These are phyloP conservation scores for Kodamaea arcana DNA, from an alignment of 1,139 yeast genomes.

Conservation along the genomic window DNA sequence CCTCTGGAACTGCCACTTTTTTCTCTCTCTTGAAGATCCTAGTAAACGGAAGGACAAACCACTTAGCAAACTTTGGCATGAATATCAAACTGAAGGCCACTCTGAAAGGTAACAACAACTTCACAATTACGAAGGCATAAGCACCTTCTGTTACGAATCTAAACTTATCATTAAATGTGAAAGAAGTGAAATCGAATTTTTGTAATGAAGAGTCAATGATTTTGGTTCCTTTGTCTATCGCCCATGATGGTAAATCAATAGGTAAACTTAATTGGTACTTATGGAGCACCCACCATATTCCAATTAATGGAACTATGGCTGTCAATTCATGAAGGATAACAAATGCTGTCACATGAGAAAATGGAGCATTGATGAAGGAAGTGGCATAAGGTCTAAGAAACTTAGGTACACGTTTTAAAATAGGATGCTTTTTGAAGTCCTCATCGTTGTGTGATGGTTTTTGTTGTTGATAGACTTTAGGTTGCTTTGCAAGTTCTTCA, in stretches of 20 bases:
- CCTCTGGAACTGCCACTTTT: conserved; percentile 5
- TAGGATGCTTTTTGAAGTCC: conserved; percentile 21
- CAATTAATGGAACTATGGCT: conserved; percentile 75
- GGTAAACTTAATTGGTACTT: conserved; percentile 39
- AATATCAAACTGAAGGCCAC: conserved; percentile 51
- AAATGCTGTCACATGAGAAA: conserved; percentile 70
- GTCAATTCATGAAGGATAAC: conserved; percentile 79
- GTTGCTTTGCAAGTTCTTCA: no score
- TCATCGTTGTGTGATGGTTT: no score
- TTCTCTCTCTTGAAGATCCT: conserved; percentile 25
- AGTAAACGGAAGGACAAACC: conserved; percentile 53
- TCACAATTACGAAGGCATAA: conserved; percentile 77
- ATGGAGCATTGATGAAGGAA: conserved; percentile 55
- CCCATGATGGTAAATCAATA: conserved; percentile 63
- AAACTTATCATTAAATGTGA: conserved; percentile 51
- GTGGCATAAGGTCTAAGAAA: conserved; percentile 48
- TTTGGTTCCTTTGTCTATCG: conserved; percentile 57
- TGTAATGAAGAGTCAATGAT: conserved; percentile 48
- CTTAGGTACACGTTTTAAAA: conserved; percentile 40
- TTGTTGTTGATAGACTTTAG: no score
- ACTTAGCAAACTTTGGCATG: conserved; percentile 67
- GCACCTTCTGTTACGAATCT: conserved; percentile 77
- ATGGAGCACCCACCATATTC: conserved; percentile 72
- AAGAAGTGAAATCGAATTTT: conserved; percentile 29
- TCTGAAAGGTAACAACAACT: conserved; percentile 58